Percentiles rank a stretch among this genome's conserved stretches.
Evolutionary conservation across 2,329 filamentous ascomycete species (phyloP).

Genomic region (Penicillium digitatum): DNA sequence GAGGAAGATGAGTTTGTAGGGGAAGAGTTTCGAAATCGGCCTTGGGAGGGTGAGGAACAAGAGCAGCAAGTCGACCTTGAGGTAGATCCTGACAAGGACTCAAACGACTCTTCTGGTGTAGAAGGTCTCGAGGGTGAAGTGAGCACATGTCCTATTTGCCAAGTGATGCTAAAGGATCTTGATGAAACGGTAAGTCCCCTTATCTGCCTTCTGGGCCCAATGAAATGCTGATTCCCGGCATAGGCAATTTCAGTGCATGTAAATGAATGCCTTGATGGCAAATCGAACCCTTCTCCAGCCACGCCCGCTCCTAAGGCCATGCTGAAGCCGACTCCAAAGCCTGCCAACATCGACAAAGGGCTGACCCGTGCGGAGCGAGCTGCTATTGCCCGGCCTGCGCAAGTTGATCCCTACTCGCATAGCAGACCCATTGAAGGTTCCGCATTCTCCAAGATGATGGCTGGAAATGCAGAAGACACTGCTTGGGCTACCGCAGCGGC

Average conservation of each 20-base stretch:
- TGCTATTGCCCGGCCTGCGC: constrained; percentile 70
- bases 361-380: constrained; percentile 63
- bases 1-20: constrained; percentile 62
- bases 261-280: constrained; percentile 87
- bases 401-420: constrained; percentile 70
- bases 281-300: constrained; percentile 56
- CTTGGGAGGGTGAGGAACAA: constrained; percentile 53
- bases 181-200: constrained; percentile 41
- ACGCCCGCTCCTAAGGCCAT: background rate
- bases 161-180: constrained; percentile 57
- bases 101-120: constrained; percentile 16
- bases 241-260: constrained; percentile 79
- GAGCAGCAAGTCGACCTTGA: constrained; percentile 23
- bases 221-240: constrained; percentile 22
- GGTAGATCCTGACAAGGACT: constrained; percentile 24
- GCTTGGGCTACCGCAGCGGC: constrained; percentile 88
- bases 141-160: constrained; percentile 72
- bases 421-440: constrained; percentile 50
- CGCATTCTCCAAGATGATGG: constrained; percentile 92
- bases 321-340: constrained; percentile 12
- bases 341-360: constrained; percentile 11
- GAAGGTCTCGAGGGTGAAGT: constrained; percentile 20
- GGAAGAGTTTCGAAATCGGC: constrained; percentile 61
- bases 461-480: constrained; percentile 78
- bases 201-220: background rate